A percentile compares a stretch with the other conserved stretches of the same genome.
These are phyloP conservation scores for Imleria badia DNA, from an alignment of 768 basidiomycete genomes.

Conservation along the genomic window DNA sequence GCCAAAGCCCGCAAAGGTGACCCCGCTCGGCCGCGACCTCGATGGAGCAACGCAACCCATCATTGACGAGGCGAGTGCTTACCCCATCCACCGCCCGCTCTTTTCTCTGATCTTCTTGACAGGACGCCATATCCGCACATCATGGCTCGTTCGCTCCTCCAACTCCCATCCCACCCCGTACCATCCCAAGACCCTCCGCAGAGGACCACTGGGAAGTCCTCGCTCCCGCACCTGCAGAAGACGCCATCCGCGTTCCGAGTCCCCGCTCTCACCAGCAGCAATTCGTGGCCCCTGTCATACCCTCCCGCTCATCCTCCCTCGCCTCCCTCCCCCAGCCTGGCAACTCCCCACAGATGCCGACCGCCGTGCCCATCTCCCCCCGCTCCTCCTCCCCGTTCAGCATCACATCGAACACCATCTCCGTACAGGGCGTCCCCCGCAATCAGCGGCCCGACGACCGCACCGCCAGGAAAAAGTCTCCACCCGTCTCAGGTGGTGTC, in stretches of 20 bases:
- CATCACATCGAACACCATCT: slow-evolving; percentile 26
- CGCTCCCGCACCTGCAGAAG: slow-evolving; percentile 27
- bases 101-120: neutral
- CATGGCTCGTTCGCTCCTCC: slow-evolving; percentile 12
- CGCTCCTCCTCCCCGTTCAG: slow-evolving; percentile 51
- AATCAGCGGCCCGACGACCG: slow-evolving; percentile 23
- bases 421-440: slow-evolving; percentile 16
- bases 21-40: slow-evolving; percentile 23
- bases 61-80: slow-evolving; percentile 31
- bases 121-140: slow-evolving; percentile 30
- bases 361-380: slow-evolving; percentile 19
- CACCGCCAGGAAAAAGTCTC: slow-evolving; percentile 28
- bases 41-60: slow-evolving; percentile 17
- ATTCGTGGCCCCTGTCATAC: slow-evolving; percentile 30
- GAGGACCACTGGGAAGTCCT: slow-evolving; percentile 52
- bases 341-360: slow-evolving; percentile 39
- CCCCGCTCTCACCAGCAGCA: slow-evolving; percentile 27
- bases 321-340: slow-evolving; percentile 44
- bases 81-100: neutral
- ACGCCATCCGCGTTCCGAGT: slow-evolving; percentile 18
- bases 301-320: slow-evolving; percentile 54
- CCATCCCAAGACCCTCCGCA: slow-evolving; percentile 28
- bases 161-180: slow-evolving; percentile 17
- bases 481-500: slow-evolving; percentile 29
- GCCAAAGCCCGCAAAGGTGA: slow-evolving; percentile 36